These are phyloP conservation scores for Barnettozyma pratensis DNA, from an alignment of 805 yeast species.

Conservation along the genomic window DNA sequence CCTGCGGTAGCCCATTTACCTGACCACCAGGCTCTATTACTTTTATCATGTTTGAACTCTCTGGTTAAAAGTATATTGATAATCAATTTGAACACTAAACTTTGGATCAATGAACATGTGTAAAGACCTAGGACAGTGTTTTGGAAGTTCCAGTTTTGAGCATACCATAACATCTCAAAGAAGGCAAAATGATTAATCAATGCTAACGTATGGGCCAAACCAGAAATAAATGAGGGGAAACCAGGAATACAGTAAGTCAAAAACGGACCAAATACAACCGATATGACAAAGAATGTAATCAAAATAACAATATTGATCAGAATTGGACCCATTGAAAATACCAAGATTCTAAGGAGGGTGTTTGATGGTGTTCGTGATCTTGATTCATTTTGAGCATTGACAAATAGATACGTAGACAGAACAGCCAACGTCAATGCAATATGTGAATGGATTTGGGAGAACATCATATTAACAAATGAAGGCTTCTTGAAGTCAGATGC, in stretches of 20 bases:
- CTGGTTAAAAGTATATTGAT: slow-evolving; percentile 43
- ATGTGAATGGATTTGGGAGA: slow-evolving; percentile 38
- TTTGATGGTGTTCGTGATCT: slow-evolving; percentile 32
- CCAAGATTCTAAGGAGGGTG: slow-evolving; percentile 37
- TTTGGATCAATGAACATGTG: slow-evolving; percentile 42
- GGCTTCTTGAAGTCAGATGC: slow-evolving; percentile 45
- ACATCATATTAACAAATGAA: slow-evolving; percentile 37
- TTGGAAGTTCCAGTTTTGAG: slow-evolving; percentile 53
- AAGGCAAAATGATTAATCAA: slow-evolving; percentile 42
- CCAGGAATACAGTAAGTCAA: slow-evolving; percentile 32
- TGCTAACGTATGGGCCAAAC: slow-evolving; percentile 41
- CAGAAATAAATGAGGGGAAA: slow-evolving; percentile 48
- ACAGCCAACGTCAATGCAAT: slow-evolving; percentile 31
- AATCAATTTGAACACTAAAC: slow-evolving; percentile 41
- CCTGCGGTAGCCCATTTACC: slow-evolving; percentile 59
- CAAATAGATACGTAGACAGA: slow-evolving; percentile 43
- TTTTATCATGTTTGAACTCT: slow-evolving; percentile 48
- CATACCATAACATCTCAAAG: slow-evolving; percentile 49
- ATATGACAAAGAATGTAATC: slow-evolving; percentile 34
- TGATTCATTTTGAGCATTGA: slow-evolving; percentile 48
- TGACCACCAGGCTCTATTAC: slow-evolving; percentile 68
- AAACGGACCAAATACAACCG: slow-evolving; percentile 45
- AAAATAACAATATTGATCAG: slow-evolving; percentile 37
- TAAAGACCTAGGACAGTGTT: slow-evolving; percentile 51
- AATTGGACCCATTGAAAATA: slow-evolving; percentile 46